These are phyloP conservation scores for Vigna angularis DNA, from an alignment of 306 rosid genomes.

Conservation along the genomic window DNA sequence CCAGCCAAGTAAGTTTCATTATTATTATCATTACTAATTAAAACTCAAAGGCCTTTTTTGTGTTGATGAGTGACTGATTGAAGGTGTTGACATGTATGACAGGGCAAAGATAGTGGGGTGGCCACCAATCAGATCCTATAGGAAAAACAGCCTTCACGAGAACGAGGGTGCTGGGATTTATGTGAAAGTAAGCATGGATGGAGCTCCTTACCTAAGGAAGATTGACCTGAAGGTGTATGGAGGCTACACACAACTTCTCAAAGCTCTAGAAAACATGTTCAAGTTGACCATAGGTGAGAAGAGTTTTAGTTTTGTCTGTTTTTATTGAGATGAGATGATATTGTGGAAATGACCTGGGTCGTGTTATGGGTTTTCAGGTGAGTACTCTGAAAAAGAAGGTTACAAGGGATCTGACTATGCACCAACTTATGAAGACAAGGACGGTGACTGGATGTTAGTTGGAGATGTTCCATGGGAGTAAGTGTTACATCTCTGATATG, in stretches of 20 bases:
- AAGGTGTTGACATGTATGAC: slow-evolving; percentile 36
- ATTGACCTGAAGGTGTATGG: slow-evolving; percentile 73
- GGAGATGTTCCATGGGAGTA: slow-evolving; percentile 99
- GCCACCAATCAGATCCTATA: slow-evolving; percentile 86
- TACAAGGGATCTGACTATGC: slow-evolving; percentile 85
- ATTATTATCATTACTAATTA: neutral
- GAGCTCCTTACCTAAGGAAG: slow-evolving; percentile 95
- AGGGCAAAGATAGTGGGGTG: slow-evolving; percentile 93
- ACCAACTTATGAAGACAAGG: slow-evolving; percentile 95
- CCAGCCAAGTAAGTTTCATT: slow-evolving; percentile 68
- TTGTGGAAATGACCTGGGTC: slow-evolving; percentile 17
- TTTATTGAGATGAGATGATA: neutral
- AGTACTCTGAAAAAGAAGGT: slow-evolving; percentile 86
- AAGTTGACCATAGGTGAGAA: slow-evolving; percentile 71
- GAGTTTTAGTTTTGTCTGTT: neutral
- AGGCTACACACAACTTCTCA: slow-evolving; percentile 70
- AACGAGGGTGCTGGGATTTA: slow-evolving; percentile 64
- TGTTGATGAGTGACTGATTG: slow-evolving; percentile 16
- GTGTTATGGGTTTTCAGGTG: slow-evolving; percentile 53
- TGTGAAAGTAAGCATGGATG: slow-evolving; percentile 95
- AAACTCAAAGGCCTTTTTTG: neutral
- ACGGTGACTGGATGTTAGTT: slow-evolving; percentile 96
- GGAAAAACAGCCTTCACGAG: slow-evolving; percentile 78
- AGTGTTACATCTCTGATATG: slow-evolving; percentile 34
- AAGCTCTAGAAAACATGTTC: slow-evolving; percentile 81